Evolutionary conservation across 805 yeast genomes (phyloP), one percentile per base, ranked within the genome.

Genomic region (Diddensiella santjacobensis): DNA sequence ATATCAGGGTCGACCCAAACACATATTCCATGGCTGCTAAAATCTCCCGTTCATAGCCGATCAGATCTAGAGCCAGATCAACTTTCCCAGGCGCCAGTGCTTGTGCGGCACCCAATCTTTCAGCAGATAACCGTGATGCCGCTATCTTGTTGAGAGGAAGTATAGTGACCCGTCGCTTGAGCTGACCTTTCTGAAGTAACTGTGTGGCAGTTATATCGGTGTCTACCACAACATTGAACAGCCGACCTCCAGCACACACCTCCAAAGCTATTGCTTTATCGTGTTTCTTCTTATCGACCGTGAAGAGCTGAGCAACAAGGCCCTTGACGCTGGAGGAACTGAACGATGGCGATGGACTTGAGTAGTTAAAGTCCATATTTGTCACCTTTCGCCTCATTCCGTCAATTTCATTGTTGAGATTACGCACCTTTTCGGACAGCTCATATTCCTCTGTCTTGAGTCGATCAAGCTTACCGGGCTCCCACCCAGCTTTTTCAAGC

Each of bases 201-300:
- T 82, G 84, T 0, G 95, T 75, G n/a, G 95, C 98, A 2, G 87
- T 83, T 17, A 71, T 79, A 50, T 91, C 95, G 52, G 79, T 83
- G 58, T 89, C 97, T 24, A 95, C 98, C 44, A 93, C 88, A 30
- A 95, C 86, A 59, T 90, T 89, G 64, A 80, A 95, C 24, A 95
- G 67, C 57, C 90, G 74, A 3, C 91, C 95, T 42, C 99, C 99
- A 1, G 97, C 99, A 63, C 95, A 84, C 2, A 87, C 84, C 66
- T 93, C 97, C 30, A 93, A 70, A 1, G 99, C 99, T 22, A 83
- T 73, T 0, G 95, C 83, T 46, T 82, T 80, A 22, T 78, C 76
- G 47, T 68, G 62, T 42, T 83, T 78, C 0, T 71, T 62, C 39
- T 81, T 80, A 15, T 76, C 75, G 18, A 93, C 62, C 1, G 73